Percentiles rank a stretch among this genome's conserved stretches.
Conservation (phyloP, 768 basidiomycete species). For the Boletus rufocinnamomeus region DNA sequence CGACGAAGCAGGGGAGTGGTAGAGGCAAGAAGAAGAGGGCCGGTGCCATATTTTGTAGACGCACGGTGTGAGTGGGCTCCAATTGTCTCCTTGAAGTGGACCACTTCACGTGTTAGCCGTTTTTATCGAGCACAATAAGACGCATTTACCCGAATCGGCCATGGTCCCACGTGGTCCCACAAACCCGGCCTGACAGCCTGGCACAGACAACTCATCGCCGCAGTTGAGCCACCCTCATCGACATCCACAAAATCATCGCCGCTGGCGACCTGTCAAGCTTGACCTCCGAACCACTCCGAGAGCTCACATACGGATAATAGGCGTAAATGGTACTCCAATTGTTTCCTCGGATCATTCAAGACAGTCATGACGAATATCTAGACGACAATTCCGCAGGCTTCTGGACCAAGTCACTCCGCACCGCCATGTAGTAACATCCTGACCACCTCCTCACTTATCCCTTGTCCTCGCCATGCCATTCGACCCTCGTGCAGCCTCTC, state of each 20-base stretch:
- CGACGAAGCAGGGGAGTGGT: neutral
- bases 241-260: no score
- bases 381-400: no score
- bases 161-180: constrained; percentile 34
- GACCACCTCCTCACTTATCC: constrained; percentile 41
- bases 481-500: constrained; percentile 40
- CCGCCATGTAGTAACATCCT: constrained; percentile 24
- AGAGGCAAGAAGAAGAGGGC: neutral
- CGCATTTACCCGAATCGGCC: constrained; percentile 1
- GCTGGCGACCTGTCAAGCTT: no score
- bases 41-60: constrained; percentile 19
- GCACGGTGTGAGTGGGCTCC: neutral
- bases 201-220: no score
- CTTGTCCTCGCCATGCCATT: constrained; percentile 49
- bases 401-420: constrained; percentile 1
- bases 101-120: constrained; percentile 14
- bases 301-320: no score
- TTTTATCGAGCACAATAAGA: constrained; percentile 34
- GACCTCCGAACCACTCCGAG: no score
- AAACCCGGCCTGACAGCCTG: no score
- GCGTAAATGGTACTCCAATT: neutral
- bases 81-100: constrained; percentile 29
- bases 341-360: neutral
- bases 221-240: no score
- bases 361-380: neutral